Base-by-base conservation (phyloP, 1,284 basidiomycete species). In the Cystobasidium pallidum region DNA sequence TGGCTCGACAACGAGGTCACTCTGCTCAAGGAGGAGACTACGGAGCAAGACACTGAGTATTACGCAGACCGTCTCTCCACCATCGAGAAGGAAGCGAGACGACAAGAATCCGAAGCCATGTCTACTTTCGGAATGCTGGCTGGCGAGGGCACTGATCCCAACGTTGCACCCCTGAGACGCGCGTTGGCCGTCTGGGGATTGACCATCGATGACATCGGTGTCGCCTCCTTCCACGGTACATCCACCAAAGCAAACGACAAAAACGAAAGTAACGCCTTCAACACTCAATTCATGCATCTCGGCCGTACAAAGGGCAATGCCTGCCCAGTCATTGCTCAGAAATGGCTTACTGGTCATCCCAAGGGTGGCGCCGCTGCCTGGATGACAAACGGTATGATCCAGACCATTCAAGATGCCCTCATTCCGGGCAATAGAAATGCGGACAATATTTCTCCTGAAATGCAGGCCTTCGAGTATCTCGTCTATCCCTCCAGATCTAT, bases 161-260 rank as follows among this genome's bases (percentile, higher is more conserved):
- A 87, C 63, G 86, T 95, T 75, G 88, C 92, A 34, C 95, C 95
- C 73, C 86, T 99, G 74, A 91, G 94, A 78, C 90, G 93, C 66
- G 94, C 94, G 10, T 86, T 99, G 62, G 95, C 96, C 71, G 90
- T 97, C 62, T 99, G 94, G 93, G 94, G 94, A 76, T 84, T 99
- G 72, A 90, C 88, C 26, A 89, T 91, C 41, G 94, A 99, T 80
- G 92, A 96, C 75, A 88, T 99, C 76, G 84, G 85, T 74, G 84
- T 84, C 74, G 76, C 79, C 19, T 80, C 79, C 30, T 92, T 94
- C 75, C 93, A 94, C 78, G 93, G 93, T 54, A 99, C 95, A 6
- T 95, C 94, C 78, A 99, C 96, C 45, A 90, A 88, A 78, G 95
- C 95, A 43, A 99, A 99, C 82, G 94, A 99, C 86, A 92, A 94